A percentile compares a stretch with the other conserved stretches of the same genome.
Evolutionary conservation across 257 asterid species (phyloP).

Genomic region (Gentiana macrophylla): DNA sequence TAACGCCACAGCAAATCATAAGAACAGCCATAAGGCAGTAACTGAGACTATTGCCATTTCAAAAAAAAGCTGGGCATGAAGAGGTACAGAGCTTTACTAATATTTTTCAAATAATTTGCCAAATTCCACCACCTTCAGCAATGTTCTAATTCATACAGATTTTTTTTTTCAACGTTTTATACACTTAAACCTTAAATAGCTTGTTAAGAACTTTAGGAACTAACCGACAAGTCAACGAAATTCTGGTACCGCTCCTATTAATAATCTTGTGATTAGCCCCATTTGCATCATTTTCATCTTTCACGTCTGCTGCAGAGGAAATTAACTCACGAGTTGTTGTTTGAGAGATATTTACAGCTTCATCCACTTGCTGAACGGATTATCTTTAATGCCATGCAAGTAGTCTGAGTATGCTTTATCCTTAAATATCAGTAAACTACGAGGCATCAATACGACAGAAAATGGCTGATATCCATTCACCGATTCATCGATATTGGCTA

Average conservation of each 20-base stretch:
- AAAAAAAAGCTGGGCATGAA: too few relatives aligned
- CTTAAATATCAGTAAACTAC: constrained; percentile 82
- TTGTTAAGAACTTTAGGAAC: constrained; percentile 60
- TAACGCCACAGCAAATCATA: too few relatives aligned
- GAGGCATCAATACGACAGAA: constrained; percentile 70
- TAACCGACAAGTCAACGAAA: constrained; percentile 81
- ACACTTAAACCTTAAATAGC: constrained; percentile 42
- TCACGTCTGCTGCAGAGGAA: constrained; percentile 13
- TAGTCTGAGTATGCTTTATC: constrained; percentile 81
- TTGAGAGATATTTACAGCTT: constrained; percentile 46
- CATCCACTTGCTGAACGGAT: constrained; percentile 43
- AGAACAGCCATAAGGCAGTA: too few relatives aligned
- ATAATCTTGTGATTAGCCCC: constrained; percentile 25
- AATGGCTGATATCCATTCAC: constrained; percentile 35
- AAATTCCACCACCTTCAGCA: too few relatives aligned
- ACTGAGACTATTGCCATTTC: too few relatives aligned
- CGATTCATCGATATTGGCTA: constrained; percentile 15
- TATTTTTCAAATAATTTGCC: too few relatives aligned
- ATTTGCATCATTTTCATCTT: constrained; percentile 13
- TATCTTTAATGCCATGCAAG: constrained; percentile 82
- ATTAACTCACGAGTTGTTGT: constrained; percentile 12
- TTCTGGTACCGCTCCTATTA: constrained; percentile 54
- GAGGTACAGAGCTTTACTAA: too few relatives aligned
- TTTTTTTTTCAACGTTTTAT: background rate
- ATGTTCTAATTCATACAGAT: background rate